Conservation (phyloP, 2,329 filamentous ascomycete genomes). For the Fusarium mangiferae region DNA sequence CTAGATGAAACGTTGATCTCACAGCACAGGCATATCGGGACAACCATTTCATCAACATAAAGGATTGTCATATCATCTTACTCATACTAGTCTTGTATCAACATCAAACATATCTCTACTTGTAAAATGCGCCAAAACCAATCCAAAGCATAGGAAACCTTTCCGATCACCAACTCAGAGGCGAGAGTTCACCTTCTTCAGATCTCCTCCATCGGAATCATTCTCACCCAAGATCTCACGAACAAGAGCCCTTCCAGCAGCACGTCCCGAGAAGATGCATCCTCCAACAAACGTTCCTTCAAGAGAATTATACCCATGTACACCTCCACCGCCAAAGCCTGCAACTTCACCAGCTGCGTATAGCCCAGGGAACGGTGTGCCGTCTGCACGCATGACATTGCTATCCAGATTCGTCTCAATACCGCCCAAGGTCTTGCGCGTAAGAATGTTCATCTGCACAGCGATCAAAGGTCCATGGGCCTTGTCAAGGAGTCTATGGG, state of each 20-base stretch:
- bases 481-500: conserved; percentile 64
- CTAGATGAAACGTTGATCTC: background rate
- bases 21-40: background rate
- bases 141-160: background rate
- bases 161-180: background rate
- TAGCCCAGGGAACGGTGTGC: conserved; percentile 60
- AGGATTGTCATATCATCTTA: background rate
- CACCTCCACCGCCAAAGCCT: conserved; percentile 70
- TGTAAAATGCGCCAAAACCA: background rate
- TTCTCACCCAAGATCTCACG: conserved; percentile 52
- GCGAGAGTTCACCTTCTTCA: conserved; percentile 3
- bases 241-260: conserved; percentile 65
- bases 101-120: background rate
- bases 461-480: conserved; percentile 69
- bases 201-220: background rate
- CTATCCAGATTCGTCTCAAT: conserved; percentile 68
- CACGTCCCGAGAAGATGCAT: conserved; percentile 70
- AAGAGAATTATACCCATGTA: conserved; percentile 70
- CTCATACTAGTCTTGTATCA: background rate
- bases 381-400: conserved; percentile 64
- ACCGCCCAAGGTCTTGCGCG: conserved; percentile 69
- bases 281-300: conserved; percentile 72
- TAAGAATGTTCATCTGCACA: conserved; percentile 69
- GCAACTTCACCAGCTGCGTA: conserved; percentile 70
- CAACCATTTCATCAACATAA: background rate